phyloP scores from a whole-genome alignment of 2,329 filamentous ascomycete genomes.

The Aspergillus ochraceoroseus region DNA sequence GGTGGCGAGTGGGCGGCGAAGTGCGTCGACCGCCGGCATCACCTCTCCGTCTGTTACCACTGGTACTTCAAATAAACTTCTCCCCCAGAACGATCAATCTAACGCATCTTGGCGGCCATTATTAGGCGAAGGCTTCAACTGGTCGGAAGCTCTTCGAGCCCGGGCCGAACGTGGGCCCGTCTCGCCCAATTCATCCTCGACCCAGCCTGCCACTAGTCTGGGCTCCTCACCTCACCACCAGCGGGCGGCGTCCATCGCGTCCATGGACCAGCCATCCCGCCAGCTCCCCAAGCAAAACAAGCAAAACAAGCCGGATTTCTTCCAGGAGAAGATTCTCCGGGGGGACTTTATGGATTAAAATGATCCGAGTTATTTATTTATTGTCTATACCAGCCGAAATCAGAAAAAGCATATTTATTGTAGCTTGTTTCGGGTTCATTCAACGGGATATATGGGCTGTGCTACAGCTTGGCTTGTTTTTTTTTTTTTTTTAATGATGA shows the following conservation, averaged over 20 bases:
- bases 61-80: slow-evolving; percentile 25
- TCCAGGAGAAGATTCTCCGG: slow-evolving; percentile 95
- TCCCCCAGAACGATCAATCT: slow-evolving; percentile 39
- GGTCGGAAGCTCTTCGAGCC: slow-evolving; percentile 90
- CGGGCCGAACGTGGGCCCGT: slow-evolving; percentile 72
- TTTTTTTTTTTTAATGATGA: too few relatives aligned
- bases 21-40: slow-evolving; percentile 24
- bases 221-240: slow-evolving; percentile 46
- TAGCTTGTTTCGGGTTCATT: too few relatives aligned
- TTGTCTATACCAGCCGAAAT: too few relatives aligned
- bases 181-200: slow-evolving; percentile 28
- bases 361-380: too few relatives aligned
- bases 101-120: slow-evolving; percentile 45
- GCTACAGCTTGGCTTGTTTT: too few relatives aligned
- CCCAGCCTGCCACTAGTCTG: slow-evolving; percentile 39
- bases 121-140: slow-evolving; percentile 96
- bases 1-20: slow-evolving; percentile 25
- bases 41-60: slow-evolving; percentile 17
- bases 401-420: too few relatives aligned
- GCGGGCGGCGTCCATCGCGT: slow-evolving; percentile 44
- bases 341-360: slow-evolving; percentile 93
- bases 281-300: slow-evolving; percentile 46
- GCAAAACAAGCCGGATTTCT: slow-evolving; percentile 75
- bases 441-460: too few relatives aligned
- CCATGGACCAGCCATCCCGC: slow-evolving; percentile 53